Evolutionary conservation across 805 yeast genomes (phyloP), one percentile per base, ranked within the genome.

Genomic region (Zygoascus bituminiphila): DNA sequence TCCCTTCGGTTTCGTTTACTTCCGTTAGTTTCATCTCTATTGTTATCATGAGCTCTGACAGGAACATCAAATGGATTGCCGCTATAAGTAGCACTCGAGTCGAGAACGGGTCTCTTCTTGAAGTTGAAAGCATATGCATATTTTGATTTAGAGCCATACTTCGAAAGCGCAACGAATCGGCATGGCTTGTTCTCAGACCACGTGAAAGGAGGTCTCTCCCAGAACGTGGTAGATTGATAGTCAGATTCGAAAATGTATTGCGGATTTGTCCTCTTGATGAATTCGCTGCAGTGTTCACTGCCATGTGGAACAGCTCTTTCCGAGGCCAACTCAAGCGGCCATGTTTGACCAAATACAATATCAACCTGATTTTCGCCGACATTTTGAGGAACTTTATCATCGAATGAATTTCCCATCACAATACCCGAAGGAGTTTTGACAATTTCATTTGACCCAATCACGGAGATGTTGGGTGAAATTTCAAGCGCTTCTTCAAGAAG

Each of bases 41-140:
- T 29, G 4, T 4, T 12, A 12, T 29, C n/a, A 15, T 29, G 33
- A 29, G 9, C 19, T 21, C 17, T n/a, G 25, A 31, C 14, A 17
- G 23, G 17, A 31, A 21, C 36, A n/a, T 17, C 31, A 25, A n/a
- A 25, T 4, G 41, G 42, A 33, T 19, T 23, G 9, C 12, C 15
- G 22, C 9, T 26, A 14, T 15, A 5, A 4, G 15, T 15, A 31
- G 4, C 40, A 17, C 7, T 19, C 2, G 9, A 9, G 5, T 17
- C 20, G 12, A 8, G 8, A 3, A 19, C n/a, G 14, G 12, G 12
- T 5, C 17, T 44, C 25, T 12, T 12, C 15, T 17, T 29, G 25
- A 78, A 45, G 33, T 70, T 71, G 53, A 85, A 85, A 0, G 94
- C 95, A 66, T 86, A 87, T 52, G 79, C 81, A 89, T 91, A 87